Percentiles rank a stretch among this genome's conserved stretches.
Evolutionary conservation across 805 yeast species (phyloP).

Genomic region (Blastobotrys chiropterorum): DNA sequence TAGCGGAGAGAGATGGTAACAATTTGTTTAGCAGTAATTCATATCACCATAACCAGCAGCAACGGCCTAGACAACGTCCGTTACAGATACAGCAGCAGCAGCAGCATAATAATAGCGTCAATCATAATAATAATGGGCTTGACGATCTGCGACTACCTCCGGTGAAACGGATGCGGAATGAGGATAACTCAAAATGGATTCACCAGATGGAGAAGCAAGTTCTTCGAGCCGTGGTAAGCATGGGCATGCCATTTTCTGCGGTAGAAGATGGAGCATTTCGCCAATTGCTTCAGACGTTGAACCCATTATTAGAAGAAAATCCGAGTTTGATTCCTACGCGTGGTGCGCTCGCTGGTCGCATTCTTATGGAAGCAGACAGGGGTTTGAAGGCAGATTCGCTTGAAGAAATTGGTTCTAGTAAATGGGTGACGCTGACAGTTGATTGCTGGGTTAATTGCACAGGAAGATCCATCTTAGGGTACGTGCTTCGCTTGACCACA

Average conservation of each 20-base stretch:
- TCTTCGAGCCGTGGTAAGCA: not conserved
- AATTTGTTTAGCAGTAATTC: not conserved
- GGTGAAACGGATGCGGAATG: not conserved
- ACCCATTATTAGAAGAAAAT: not conserved
- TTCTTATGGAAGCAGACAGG: slow-evolving; percentile 1
- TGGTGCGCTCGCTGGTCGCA: not conserved
- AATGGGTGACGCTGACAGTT: slow-evolving; percentile 2
- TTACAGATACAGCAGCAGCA: not conserved
- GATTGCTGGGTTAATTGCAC: slow-evolving; percentile 5
- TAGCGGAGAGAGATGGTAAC: not conserved
- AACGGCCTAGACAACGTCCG: not conserved
- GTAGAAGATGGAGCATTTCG: slow-evolving; percentile 3
- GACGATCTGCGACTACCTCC: too few species aligned
- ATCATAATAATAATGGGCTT: too few species aligned
- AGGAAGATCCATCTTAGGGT: not conserved
- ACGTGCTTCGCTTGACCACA: not conserved
- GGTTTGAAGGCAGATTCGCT: not conserved
- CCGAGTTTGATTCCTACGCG: slow-evolving; percentile 2
- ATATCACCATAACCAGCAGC: not conserved
- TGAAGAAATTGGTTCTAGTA: not conserved
- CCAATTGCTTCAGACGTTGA: slow-evolving; percentile 2
- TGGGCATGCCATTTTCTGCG: not conserved
- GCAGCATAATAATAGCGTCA: not conserved
- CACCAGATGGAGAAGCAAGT: slow-evolving; percentile 1
- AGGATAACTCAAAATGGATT: not conserved